Evolutionary conservation across 2,329 filamentous ascomycete genomes (phyloP).

Genomic region (Pseudogymnoascus sp.): DNA sequence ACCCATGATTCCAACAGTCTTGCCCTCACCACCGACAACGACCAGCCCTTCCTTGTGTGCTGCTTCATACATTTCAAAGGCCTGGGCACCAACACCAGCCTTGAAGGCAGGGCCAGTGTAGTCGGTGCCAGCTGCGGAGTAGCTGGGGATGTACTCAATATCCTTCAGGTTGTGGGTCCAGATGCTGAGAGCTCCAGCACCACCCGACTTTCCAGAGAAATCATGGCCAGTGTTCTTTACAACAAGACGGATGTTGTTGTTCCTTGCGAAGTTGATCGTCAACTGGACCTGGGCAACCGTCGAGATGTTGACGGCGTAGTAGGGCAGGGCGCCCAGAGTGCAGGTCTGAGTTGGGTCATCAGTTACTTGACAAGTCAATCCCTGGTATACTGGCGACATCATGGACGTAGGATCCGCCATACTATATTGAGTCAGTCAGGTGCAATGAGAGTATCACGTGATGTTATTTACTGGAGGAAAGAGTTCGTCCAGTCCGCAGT

Average conservation of each 20-base stretch:
- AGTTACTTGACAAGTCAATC: conserved; percentile 31
- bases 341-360: conserved; percentile 29
- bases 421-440: conserved; percentile 29
- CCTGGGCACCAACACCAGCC: conserved; percentile 43
- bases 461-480: conserved; percentile 29
- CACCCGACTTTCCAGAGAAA: conserved; percentile 20
- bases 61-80: conserved; percentile 37
- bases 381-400: conserved; percentile 42
- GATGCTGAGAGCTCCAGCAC: conserved; percentile 41
- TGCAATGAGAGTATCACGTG: background rate
- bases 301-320: conserved; percentile 30
- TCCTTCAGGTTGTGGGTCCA: conserved; percentile 42
- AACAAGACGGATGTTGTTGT: conserved; percentile 34
- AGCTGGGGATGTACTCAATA: conserved; percentile 34
- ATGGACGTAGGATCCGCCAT: conserved; percentile 34
- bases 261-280: conserved; percentile 35
- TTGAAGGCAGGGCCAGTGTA: conserved; percentile 44
- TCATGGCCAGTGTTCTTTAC: conserved; percentile 22
- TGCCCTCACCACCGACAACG: conserved; percentile 46
- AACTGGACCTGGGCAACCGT: conserved; percentile 37
- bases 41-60: conserved; percentile 35
- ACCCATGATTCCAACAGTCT: conserved; percentile 41
- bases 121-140: conserved; percentile 32
- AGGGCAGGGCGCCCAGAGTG: conserved; percentile 22
- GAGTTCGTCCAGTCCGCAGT: conserved; percentile 27